Evolutionary conservation across 2,329 filamentous ascomycete species (phyloP).

Genomic region (Aspergillus sp.): DNA sequence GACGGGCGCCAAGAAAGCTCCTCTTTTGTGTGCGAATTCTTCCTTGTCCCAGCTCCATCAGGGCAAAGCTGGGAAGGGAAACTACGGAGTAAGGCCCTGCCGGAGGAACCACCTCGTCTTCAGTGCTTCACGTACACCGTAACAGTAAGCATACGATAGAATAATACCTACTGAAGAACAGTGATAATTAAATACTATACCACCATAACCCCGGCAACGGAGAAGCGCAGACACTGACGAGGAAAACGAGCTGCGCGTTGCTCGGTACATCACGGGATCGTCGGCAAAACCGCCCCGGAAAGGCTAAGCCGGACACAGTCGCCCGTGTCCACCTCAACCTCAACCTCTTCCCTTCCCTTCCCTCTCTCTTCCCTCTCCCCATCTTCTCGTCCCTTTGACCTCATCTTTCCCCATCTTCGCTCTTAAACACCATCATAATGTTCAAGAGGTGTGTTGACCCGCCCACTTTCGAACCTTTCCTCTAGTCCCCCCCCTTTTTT

Average conservation of each 20-base stretch:
- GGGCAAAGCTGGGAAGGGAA: slow-evolving; percentile 7
- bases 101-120: too few species aligned
- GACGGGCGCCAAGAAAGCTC: slow-evolving; percentile 22
- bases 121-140: too few species aligned
- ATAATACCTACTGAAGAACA: too few species aligned
- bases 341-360: slow-evolving; percentile 29
- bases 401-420: slow-evolving; percentile 38
- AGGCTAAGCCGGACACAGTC: slow-evolving; percentile 36
- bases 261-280: slow-evolving; percentile 44
- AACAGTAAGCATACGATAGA: too few species aligned
- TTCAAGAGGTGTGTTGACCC: slow-evolving; percentile 57
- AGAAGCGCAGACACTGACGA: neutral
- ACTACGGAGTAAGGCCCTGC: neutral
- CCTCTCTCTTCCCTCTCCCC: slow-evolving; percentile 33
- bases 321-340: slow-evolving; percentile 31
- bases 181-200: neutral
- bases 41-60: slow-evolving; percentile 15
- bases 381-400: slow-evolving; percentile 35
- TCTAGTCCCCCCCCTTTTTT: slow-evolving; percentile 3
- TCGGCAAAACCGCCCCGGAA: slow-evolving; percentile 46
- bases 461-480: slow-evolving; percentile 19
- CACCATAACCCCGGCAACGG: neutral
- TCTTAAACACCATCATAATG: slow-evolving; percentile 55
- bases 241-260: neutral
- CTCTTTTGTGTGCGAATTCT: slow-evolving; percentile 26